Conservation (phyloP, 345 rosid species). For the Hibiscus trionum region DNA sequence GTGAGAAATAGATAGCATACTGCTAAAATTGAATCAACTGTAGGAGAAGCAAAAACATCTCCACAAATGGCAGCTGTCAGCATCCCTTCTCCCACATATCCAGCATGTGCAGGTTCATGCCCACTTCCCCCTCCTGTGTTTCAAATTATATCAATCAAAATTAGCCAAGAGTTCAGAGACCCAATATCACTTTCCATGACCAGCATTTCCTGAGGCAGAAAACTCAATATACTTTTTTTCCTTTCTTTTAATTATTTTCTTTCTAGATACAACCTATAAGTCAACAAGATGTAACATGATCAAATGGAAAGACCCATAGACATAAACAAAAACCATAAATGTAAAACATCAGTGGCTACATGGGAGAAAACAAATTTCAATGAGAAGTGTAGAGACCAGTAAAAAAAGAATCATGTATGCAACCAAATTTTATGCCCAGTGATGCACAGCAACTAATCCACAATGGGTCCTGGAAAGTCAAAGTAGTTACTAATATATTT, state of each 20-base stretch:
- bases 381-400: not conserved
- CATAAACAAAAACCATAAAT: constrained; percentile 3
- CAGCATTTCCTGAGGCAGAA: not conserved
- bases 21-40: constrained; percentile 89
- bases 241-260: not conserved
- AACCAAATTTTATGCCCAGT: not conserved
- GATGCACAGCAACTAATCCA: not conserved
- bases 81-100: constrained; percentile 99
- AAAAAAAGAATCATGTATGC: not conserved
- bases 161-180: not conserved
- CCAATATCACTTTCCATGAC: not conserved
- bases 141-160: constrained; percentile 6
- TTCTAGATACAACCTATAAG: not conserved
- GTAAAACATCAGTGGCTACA: not conserved
- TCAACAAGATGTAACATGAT: not conserved
- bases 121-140: constrained; percentile 94
- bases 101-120: constrained; percentile 98
- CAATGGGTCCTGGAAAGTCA: not conserved
- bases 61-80: constrained; percentile 95
- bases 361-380: constrained; percentile 2
- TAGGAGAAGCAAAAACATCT: constrained; percentile 89
- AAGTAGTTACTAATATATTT: not conserved
- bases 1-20: constrained; percentile 35
- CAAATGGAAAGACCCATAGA: not conserved
- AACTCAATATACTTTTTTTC: not conserved